These are phyloP conservation scores for Populus simonii DNA, from an alignment of 345 rosid genomes.

Conservation along the genomic window DNA sequence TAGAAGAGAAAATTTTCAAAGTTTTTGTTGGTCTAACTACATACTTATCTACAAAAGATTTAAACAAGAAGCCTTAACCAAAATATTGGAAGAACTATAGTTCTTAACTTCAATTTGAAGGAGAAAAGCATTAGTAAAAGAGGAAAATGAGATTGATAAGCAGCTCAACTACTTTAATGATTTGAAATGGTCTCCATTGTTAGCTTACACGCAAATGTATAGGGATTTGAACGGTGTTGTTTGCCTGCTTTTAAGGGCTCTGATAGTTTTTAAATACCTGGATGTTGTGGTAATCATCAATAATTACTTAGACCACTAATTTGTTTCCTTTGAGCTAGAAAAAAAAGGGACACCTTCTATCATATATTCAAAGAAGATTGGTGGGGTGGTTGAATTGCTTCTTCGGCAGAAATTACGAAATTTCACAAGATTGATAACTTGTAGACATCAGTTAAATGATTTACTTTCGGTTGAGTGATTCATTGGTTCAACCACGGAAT, in stretches of 20 bases:
- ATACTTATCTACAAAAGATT: background rate
- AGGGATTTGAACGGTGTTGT: conserved; percentile 1
- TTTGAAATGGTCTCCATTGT: background rate
- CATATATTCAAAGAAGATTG: background rate
- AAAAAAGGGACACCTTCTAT: too few relatives aligned
- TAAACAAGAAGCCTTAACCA: background rate
- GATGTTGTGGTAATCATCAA: background rate
- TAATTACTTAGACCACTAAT: background rate
- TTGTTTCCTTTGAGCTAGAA: background rate
- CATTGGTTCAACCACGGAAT: background rate
- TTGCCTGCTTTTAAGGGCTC: background rate
- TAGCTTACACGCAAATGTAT: conserved; percentile 11
- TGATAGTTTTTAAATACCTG: background rate
- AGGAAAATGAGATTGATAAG: background rate
- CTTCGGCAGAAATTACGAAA: background rate
- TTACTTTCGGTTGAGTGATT: background rate
- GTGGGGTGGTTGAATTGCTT: background rate
- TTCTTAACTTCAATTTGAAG: background rate
- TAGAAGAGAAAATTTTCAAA: background rate
- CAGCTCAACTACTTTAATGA: conserved; percentile 11
- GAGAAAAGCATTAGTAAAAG: background rate
- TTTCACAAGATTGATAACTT: background rate
- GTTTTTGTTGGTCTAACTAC: conserved; percentile 29
- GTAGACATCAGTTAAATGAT: too few relatives aligned
- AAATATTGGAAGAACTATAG: background rate